phyloP scores from a whole-genome alignment of 2,329 filamentous ascomycete species.

The Fusarium camptoceras region DNA sequence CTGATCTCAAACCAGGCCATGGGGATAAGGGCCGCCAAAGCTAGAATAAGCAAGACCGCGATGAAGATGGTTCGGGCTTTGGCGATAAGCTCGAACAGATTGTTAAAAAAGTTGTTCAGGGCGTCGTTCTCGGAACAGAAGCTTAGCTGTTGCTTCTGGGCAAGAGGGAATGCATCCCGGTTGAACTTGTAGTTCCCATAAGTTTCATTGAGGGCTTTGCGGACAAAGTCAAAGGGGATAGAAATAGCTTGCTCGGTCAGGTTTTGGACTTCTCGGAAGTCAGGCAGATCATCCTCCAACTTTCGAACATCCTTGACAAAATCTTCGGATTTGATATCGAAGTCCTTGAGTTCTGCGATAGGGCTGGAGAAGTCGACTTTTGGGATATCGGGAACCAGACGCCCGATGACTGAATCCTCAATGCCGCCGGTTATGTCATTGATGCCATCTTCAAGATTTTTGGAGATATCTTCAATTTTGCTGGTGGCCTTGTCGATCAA shows the following conservation, averaged over 20 bases:
- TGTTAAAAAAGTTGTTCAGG: slow-evolving; percentile 85
- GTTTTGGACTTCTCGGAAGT: slow-evolving; percentile 85
- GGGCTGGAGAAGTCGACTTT: slow-evolving; percentile 73
- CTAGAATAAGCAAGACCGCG: slow-evolving; percentile 76
- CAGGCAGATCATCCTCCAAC: slow-evolving; percentile 83
- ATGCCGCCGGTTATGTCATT: slow-evolving; percentile 61
- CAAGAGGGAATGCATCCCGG: slow-evolving; percentile 80
- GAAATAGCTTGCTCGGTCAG: slow-evolving; percentile 80
- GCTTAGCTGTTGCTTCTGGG: slow-evolving; percentile 81
- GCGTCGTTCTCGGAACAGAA: slow-evolving; percentile 91
- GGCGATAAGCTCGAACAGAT: slow-evolving; percentile 73
- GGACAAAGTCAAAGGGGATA: slow-evolving; percentile 84
- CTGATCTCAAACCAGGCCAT: slow-evolving; percentile 86
- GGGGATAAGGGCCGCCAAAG: slow-evolving; percentile 77
- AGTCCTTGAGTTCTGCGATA: slow-evolving; percentile 74
- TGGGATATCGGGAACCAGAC: slow-evolving; percentile 60
- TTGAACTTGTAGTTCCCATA: slow-evolving; percentile 83
- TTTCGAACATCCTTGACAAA: slow-evolving; percentile 76
- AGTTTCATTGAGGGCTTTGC: slow-evolving; percentile 75
- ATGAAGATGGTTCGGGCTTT: slow-evolving; percentile 81
- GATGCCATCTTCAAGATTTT: slow-evolving; percentile 61
- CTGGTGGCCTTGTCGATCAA: slow-evolving; percentile 68
- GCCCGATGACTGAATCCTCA: slow-evolving; percentile 61
- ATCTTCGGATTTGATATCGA: slow-evolving; percentile 74
- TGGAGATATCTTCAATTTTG: slow-evolving; percentile 68